phyloP scores from a whole-genome alignment of 352 stramenopile genomes.

The Phytophthora capsici region DNA sequence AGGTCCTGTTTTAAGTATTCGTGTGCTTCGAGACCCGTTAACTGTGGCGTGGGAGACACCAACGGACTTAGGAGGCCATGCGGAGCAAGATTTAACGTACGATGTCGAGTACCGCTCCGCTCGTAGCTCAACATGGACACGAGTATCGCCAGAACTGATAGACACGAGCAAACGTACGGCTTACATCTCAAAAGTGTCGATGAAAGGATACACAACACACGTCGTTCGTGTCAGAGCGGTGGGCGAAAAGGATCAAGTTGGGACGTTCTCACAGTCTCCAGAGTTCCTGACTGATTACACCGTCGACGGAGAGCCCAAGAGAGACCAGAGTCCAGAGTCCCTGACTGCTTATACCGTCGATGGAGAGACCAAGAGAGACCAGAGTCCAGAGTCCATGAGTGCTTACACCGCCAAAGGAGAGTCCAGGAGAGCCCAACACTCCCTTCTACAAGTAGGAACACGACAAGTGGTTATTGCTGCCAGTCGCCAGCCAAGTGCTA shows the following conservation, averaged over 20 bases:
- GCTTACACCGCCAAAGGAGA: slow-evolving; percentile 19
- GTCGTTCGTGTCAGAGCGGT: slow-evolving; percentile 46
- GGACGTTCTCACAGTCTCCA: slow-evolving; percentile 27
- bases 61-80: slow-evolving; percentile 27
- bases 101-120: slow-evolving; percentile 53
- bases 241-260: slow-evolving; percentile 32
- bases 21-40: slow-evolving; percentile 34
- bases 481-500: slow-evolving; percentile 40
- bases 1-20: slow-evolving; percentile 22
- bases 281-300: slow-evolving; percentile 51
- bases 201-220: slow-evolving; percentile 51
- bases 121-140: slow-evolving; percentile 56
- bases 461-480: slow-evolving; percentile 37
- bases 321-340: slow-evolving; percentile 32
- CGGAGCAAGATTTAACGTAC: slow-evolving; percentile 28
- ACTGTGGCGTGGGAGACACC: slow-evolving; percentile 49
- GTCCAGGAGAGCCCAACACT: not conserved
- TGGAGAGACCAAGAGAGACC: not conserved
- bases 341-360: slow-evolving; percentile 40
- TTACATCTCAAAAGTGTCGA: slow-evolving; percentile 13
- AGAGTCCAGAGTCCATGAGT: slow-evolving; percentile 50
- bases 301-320: not conserved
- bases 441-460: too few species aligned
- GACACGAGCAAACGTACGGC: slow-evolving; percentile 16
- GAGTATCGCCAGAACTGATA: slow-evolving; percentile 5